Base-by-base conservation (phyloP, 2,329 filamentous ascomycete species). In the Cladophialophora yegresii region DNA sequence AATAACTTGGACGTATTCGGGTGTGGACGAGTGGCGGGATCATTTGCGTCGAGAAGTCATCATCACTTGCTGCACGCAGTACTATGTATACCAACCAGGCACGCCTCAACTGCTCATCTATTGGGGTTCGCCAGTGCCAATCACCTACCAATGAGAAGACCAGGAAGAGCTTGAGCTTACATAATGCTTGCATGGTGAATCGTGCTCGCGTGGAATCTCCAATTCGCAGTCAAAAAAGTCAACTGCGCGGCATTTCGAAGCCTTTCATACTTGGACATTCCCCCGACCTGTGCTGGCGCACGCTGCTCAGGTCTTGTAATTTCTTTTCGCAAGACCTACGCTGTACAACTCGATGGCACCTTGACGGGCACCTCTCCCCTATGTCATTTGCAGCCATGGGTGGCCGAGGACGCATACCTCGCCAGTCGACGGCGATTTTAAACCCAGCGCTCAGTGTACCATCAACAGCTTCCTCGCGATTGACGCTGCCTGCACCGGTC, bases 391-490 rank as follows among this genome's bases (percentile, higher is more conserved):
- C 43, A 28, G 49, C 32, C 33, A 49, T 54, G 53, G 63, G 54
- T 20, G 66, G 67, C 60, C 63, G 65, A 12, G 65, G 54, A 61
- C 67, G 65, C 51, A 61, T 64, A 33, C 51, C 59, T 40, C 40
- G 56, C 23, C 64, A 56, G 26, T 55, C 57, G 33, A 28, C 57
- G n/a, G 40, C 54, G 16, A 30, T 64, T 49, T 58, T 63, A 58
- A 61, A 54, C 58, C 40, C 54, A 40, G 16, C 63, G 22, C 56
- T 58, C 30, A 53, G 20, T 23, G 13, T 32, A 12, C 47, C 57
- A 20, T 26, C 57, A 26, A 64, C 55, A 62, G 54, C 58, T 65
- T 49, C 61, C 30, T 26, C 57, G n/a, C 47, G 57, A n/a, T 22
- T 59, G 57, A 51, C 40, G 20, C n/a, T 28, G 22, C 22, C n/a